A percentile compares a stretch with the other conserved stretches of the same genome.
Conservation (phyloP, 2,329 filamentous ascomycete species). For the Amauroascus niger region DNA sequence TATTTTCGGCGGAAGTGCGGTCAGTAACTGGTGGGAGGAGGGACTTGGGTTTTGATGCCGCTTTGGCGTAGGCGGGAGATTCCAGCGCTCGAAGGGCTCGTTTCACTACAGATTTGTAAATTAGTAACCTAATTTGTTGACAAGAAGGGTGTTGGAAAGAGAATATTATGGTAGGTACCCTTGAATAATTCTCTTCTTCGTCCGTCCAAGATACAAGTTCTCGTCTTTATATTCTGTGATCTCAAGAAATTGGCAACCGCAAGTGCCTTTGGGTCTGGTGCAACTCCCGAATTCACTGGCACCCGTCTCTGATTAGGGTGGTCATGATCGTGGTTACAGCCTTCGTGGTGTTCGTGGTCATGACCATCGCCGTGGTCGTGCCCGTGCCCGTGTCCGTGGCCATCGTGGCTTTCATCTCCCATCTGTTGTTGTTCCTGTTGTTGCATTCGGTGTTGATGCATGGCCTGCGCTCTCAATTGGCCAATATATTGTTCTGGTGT, state of each 20-base stretch:
- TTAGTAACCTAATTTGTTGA: not conserved
- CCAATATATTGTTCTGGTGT: constrained; percentile 43
- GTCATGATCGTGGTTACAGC: constrained; percentile 16
- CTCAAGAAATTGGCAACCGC: constrained; percentile 83
- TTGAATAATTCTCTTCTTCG: constrained; percentile 98
- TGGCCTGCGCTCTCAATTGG: constrained; percentile 30
- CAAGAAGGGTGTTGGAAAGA: constrained; percentile 4
- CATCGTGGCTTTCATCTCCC: constrained; percentile 22
- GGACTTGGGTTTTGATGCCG: constrained; percentile 71
- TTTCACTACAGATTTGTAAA: constrained; percentile 56
- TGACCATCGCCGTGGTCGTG: constrained; percentile 10
- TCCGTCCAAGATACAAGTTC: constrained; percentile 88
- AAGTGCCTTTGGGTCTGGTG: constrained; percentile 79
- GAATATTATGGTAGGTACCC: constrained; percentile 44
- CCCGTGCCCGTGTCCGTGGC: constrained; percentile 17
- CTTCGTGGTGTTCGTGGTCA: constrained; percentile 21
- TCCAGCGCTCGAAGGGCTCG: constrained; percentile 83
- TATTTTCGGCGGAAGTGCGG: constrained; percentile 78
- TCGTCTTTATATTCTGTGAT: constrained; percentile 71
- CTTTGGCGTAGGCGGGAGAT: constrained; percentile 82
- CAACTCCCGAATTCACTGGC: constrained; percentile 42
- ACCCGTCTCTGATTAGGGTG: constrained; percentile 38
- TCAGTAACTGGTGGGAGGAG: constrained; percentile 81
- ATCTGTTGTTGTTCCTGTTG: constrained; percentile 31
- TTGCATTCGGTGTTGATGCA: constrained; percentile 29